Evolutionary conservation across 2,329 filamentous ascomycete genomes (phyloP).

Genomic region (Phialophora tarda): DNA sequence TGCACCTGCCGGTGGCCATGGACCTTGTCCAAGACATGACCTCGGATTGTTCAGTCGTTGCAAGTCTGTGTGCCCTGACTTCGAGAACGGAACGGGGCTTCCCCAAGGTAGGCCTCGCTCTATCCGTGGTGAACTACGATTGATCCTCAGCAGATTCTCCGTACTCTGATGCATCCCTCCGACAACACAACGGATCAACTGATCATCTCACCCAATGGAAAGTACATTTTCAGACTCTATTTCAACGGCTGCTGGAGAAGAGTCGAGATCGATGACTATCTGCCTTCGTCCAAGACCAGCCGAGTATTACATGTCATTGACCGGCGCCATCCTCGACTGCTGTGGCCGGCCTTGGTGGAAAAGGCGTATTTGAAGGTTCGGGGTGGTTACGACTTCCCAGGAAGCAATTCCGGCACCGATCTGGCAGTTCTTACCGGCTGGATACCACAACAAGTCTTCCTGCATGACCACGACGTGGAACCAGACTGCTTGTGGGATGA

Average conservation of each 20-base stretch:
- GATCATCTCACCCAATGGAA: constrained; percentile 74
- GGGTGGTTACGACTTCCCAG: constrained; percentile 96
- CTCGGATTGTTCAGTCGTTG: constrained; percentile 95
- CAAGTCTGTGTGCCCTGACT: constrained; percentile 84
- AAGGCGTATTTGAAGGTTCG: constrained; percentile 96
- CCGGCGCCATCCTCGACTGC: constrained; percentile 74
- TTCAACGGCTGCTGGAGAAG: constrained; percentile 93
- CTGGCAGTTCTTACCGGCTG: constrained; percentile 91
- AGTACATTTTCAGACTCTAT: constrained; percentile 89
- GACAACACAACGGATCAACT: constrained; percentile 65
- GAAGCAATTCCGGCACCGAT: constrained; percentile 95
- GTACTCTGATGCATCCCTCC: constrained; percentile 76
- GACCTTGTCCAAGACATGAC: constrained; percentile 95
- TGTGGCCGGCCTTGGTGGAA: constrained; percentile 93
- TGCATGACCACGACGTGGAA: constrained; percentile 84
- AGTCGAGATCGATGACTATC: constrained; percentile 85
- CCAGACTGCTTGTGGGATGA: constrained; percentile 77
- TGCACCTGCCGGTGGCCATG: constrained; percentile 62
- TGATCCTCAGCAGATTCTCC: constrained; percentile 63
- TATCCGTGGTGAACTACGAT: constrained; percentile 23
- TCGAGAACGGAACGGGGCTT: constrained; percentile 72
- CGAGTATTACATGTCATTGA: constrained; percentile 87
- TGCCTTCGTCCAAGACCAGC: constrained; percentile 76
- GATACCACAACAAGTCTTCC: constrained; percentile 94
- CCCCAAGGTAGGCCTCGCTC: constrained; percentile 61